A percentile compares a stretch with the other conserved stretches of the same genome.
Conservation (phyloP, 495 filamentous ascomycete genomes). For the Friedmanniomyces simplex region DNA sequence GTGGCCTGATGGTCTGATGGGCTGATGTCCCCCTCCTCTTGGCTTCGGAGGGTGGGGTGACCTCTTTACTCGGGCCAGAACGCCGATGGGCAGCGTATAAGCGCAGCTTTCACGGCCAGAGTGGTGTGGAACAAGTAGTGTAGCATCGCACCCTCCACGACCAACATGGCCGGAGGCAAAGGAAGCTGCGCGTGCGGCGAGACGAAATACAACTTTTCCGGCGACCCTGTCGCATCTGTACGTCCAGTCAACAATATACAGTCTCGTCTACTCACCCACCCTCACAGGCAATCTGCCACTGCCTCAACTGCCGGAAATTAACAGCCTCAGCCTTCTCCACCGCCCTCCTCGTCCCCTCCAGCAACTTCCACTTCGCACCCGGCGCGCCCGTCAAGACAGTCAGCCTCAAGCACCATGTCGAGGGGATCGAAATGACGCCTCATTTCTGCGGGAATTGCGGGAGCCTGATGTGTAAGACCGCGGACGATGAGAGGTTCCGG, state of each 20-base stretch:
- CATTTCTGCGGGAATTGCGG: slow-evolving; percentile 1
- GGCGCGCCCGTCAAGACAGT: not conserved
- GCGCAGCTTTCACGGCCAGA: too few relatives aligned
- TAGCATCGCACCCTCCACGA: too few relatives aligned
- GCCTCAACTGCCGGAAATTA: slow-evolving; percentile 2
- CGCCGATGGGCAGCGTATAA: too few relatives aligned
- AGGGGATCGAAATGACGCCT: not conserved
- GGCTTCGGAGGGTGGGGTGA: too few relatives aligned
- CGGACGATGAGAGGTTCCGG: not conserved
- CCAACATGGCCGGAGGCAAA: not conserved
- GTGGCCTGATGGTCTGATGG: too few relatives aligned
- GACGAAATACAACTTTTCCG: not conserved
- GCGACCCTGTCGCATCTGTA: not conserved
- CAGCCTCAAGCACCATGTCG: not conserved
- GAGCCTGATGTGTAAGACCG: not conserved
- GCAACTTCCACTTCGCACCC: not conserved
- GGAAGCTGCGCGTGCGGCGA: not conserved
- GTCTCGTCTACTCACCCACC: not conserved
- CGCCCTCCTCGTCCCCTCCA: not conserved
- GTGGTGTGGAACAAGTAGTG: too few relatives aligned
- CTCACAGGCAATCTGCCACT: slow-evolving; percentile 3
- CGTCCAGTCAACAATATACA: not conserved
- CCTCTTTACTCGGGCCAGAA: too few relatives aligned
- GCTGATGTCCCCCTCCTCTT: too few relatives aligned
- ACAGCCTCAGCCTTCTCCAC: not conserved